Base-by-base conservation (phyloP, 2,329 filamentous ascomycete species). In the Ambrosiella cleistominuta region DNA sequence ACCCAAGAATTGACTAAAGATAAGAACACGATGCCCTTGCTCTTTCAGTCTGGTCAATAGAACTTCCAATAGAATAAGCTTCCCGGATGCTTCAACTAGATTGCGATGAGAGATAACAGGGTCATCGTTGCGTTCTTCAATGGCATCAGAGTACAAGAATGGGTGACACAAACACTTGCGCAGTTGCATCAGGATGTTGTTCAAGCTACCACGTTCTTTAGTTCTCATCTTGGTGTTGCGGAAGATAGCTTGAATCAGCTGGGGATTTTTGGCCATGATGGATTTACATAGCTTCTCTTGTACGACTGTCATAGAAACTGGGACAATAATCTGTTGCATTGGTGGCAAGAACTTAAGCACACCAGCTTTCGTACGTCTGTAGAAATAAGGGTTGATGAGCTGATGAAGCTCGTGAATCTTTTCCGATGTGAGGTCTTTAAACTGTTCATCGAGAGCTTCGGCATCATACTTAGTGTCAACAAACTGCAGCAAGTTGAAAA, bases 401-500 rank as follows among this genome's bases (percentile, higher is more conserved):
- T 85, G 79, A 65, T 97, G 93, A 0, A 98, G 74, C 67, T 87
- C 77, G 0, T 80, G 78, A 9, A 97, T 77, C 60, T 90, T 95
- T 36, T 94, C 85, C 54, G 85, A 83, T 7, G 86, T 89, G 54
- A 97, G 75, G n/a, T 86, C 80, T 4, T 74, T 74, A 66, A 88
- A 97, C 64, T 88, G 73, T 58, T 79, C 74, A 64, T 97, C 91
- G 1, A 97, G 73, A 17, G 77, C 70, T 39, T 79, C 79, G 0
- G 93, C 90, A 64, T 89, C 78, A 52, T 75, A 72, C 0, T 72
- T 74, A 6, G 81, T 77, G 65, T 98, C 89, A 49, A 96, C 78
- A 68, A 98, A 98, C 63, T 97, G 91, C 3, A 98, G 72, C n/a
- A 98, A 75, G 66, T 96, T 98, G 73, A 97, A 97, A 0, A 98